These are phyloP conservation scores for Pyrenochaeta sp. DNA, from an alignment of 2,329 filamentous ascomycete species.

Conservation along the genomic window DNA sequence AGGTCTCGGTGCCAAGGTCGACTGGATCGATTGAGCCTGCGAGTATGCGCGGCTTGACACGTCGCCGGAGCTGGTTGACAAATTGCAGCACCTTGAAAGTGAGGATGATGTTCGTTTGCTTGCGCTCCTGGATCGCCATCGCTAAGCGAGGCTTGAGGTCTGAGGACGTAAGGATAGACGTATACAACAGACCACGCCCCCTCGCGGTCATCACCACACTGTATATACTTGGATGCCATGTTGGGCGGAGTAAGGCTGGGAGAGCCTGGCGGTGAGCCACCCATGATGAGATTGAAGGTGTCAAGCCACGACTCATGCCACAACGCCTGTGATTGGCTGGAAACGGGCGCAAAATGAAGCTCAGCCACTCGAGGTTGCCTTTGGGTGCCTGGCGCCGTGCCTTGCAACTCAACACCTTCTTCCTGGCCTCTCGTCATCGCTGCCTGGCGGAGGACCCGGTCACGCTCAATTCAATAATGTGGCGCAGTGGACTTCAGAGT, in stretches of 20 bases:
- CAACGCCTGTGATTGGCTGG: conserved; percentile 27
- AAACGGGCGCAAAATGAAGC: conserved; percentile 4
- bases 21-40: conserved; percentile 26
- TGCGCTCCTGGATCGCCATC: conserved; percentile 42
- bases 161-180: conserved; percentile 36
- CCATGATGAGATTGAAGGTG: conserved; percentile 23
- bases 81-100: conserved; percentile 50
- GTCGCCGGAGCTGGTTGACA: conserved; percentile 49
- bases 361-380: conserved; percentile 13
- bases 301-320: conserved; percentile 26
- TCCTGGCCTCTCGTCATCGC: conserved; percentile 27
- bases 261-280: conserved; percentile 32
- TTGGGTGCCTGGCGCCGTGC: conserved; percentile 15
- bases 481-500: conserved; percentile 32
- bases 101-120: conserved; percentile 44
- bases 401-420: conserved; percentile 18
- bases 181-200: conserved; percentile 16
- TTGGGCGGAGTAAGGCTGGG: conserved; percentile 37
- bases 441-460: conserved; percentile 17
- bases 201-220: conserved; percentile 15
- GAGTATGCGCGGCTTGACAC: conserved; percentile 43
- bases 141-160: conserved; percentile 27
- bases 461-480: conserved; percentile 21
- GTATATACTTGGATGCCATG: conserved; percentile 35
- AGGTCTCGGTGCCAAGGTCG: conserved; percentile 32